phyloP scores from a whole-genome alignment of 805 yeast species.

The Myxozyma melibiosi region DNA sequence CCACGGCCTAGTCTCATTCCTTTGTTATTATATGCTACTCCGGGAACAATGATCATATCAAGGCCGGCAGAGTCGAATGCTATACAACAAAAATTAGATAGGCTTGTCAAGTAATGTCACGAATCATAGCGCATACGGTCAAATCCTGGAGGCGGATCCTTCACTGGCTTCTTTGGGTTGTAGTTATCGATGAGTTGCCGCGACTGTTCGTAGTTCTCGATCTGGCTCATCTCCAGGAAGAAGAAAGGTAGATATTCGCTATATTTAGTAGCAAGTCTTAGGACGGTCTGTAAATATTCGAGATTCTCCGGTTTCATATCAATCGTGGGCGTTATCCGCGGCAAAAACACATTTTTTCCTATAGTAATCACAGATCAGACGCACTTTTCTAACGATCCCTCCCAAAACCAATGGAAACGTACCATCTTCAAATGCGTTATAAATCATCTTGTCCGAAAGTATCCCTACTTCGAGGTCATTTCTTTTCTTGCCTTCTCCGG shows the following conservation, averaged over 20 bases:
- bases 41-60: constrained; percentile 81
- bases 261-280: not conserved
- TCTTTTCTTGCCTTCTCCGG: constrained; percentile 1
- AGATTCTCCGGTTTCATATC: not conserved
- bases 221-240: not conserved
- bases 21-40: constrained; percentile 68
- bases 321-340: not conserved
- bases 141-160: constrained; percentile 3
- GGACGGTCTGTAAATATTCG: not conserved
- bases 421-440: constrained; percentile 3
- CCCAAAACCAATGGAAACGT: not conserved
- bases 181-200: not conserved
- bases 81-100: not conserved
- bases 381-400: not conserved
- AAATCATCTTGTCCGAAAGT: constrained; percentile 1
- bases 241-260: not conserved
- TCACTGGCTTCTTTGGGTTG: not conserved
- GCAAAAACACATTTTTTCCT: constrained; percentile 9
- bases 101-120: too few relatives aligned
- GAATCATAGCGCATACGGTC: constrained; percentile 2
- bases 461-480: constrained; percentile 3
- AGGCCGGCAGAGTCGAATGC: constrained; percentile 47
- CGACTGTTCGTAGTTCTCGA: not conserved
- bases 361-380: not conserved
- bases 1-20: constrained; percentile 83